Base-by-base conservation (phyloP, 208 protist species). In the Phytomonas sp. region DNA sequence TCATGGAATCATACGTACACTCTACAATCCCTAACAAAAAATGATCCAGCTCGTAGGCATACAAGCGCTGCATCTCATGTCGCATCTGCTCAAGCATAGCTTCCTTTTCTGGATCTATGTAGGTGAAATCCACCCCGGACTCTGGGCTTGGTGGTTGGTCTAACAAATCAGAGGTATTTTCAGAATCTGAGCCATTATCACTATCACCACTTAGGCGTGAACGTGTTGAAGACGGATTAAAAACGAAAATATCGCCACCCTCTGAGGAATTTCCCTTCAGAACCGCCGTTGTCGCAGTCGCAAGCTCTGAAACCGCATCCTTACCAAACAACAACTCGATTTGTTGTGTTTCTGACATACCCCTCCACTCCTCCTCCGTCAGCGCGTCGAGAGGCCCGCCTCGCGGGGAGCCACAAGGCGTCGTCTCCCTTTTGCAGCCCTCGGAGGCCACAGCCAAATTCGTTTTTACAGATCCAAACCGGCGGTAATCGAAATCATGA, bases 401-500 rank as follows among this genome's bases (percentile, higher is more conserved):
- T 6, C 40, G 40, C 20, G 7, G 40, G 40, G 20, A 20, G 13
- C 13, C 40, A 23, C 13, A 15, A 6, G 40, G 40, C 13, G 4
- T 51, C 13, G 40, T 20, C 13, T 51, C 40, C 40, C 13, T 15
- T 15, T 51, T 17, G 40, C 4, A 17, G 2, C 20, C 40, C 3
- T 15, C 20, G 40, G 40, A 51, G 40, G 40, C 9, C 40, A 51
- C 1, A 6, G 40, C 20, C 40, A 15, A 51, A 51, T 51, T 15
- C 13, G 40, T 20, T 20, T 17, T 6, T 23, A 51, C 9, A 51
- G 20, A 15, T 23, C 20, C 40, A 20, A 36, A 63, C 9, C 23
- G 70, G 56, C 60, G 78, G 62, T 17, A 70, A 20, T 79, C 59
- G 63, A 93, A 73, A 53, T 95, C 90, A 29, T 66, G 65, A 13